Evolutionary conservation across 345 rosid species (phyloP).

Genomic region (Pseudoturritis turrita): DNA sequence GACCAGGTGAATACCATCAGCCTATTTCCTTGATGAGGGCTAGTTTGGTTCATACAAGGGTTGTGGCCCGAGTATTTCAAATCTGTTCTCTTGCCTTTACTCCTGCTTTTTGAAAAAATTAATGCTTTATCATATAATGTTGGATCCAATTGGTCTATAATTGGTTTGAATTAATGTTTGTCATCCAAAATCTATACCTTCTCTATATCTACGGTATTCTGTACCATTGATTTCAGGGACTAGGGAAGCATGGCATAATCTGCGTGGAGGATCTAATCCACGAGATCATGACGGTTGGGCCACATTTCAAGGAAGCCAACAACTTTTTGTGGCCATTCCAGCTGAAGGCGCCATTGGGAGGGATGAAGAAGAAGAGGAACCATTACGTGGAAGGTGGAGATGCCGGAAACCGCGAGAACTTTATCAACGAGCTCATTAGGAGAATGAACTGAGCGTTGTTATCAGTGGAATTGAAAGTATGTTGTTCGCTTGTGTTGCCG

Average conservation of each 20-base stretch:
- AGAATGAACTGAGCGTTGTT: constrained; percentile 53
- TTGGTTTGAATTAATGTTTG: neutral
- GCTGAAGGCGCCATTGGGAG: constrained; percentile 70
- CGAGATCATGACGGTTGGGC: constrained; percentile 74
- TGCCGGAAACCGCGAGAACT: constrained; percentile 72
- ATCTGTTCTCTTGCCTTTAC: too few species aligned
- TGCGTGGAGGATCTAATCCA: constrained; percentile 71
- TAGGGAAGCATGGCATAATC: constrained; percentile 58
- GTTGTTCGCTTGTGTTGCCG: neutral
- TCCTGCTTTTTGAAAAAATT: neutral
- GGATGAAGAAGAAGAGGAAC: constrained; percentile 72
- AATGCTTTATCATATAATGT: neutral
- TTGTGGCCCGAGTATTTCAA: neutral
- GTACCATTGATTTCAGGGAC: constrained; percentile 32
- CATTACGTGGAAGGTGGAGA: constrained; percentile 78
- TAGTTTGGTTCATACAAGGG: neutral
- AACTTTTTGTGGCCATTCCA: constrained; percentile 76
- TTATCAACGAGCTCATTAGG: constrained; percentile 45
- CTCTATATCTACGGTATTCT: neutral
- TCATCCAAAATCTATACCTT: neutral
- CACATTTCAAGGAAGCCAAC: constrained; percentile 57
- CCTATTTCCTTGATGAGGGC: neutral
- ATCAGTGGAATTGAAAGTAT: neutral
- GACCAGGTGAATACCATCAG: constrained; percentile 41
- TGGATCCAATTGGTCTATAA: neutral